These are phyloP conservation scores for Mycena maculata DNA, from an alignment of 768 basidiomycete genomes.

Conservation along the genomic window DNA sequence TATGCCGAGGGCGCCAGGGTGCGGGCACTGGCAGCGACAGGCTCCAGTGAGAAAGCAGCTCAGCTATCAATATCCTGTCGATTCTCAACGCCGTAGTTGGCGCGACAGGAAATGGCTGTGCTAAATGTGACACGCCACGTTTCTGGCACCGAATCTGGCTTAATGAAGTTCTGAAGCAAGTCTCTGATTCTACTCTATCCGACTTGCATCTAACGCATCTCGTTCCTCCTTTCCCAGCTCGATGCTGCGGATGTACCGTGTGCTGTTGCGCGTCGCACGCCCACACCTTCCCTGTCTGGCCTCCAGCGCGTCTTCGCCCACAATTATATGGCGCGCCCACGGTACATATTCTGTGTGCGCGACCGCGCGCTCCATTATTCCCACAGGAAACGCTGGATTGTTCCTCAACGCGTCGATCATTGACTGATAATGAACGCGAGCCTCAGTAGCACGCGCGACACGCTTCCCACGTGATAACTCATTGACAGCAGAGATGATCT, in stretches of 20 bases:
- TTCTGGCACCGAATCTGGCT: not conserved
- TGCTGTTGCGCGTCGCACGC: conserved; percentile 71
- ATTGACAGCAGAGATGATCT: conserved; percentile 61
- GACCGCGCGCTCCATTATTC: conserved; percentile 56
- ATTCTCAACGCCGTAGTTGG: not conserved
- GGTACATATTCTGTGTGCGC: conserved; percentile 79
- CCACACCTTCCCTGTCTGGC: conserved; percentile 42
- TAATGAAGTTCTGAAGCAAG: conserved; percentile 20
- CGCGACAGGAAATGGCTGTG: not conserved
- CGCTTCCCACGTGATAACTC: conserved; percentile 60
- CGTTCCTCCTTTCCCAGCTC: conserved; percentile 52
- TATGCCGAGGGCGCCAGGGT: not conserved
- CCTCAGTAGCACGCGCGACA: conserved; percentile 49
- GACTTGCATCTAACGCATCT: conserved; percentile 44
- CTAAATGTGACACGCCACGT: not conserved
- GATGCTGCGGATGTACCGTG: conserved; percentile 58
- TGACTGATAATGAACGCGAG: conserved; percentile 59
- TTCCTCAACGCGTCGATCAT: conserved; percentile 61
- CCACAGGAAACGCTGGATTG: conserved; percentile 55
- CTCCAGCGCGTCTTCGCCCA: conserved; percentile 69
- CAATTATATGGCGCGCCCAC: conserved; percentile 72
- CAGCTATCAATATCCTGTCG: not conserved
- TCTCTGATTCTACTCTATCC: conserved; percentile 22
- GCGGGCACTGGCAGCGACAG: not conserved
- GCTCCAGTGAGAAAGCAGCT: conserved; percentile 12